Percentiles rank a stretch among this genome's conserved stretches.
These are phyloP conservation scores for Phragmites australis DNA, from an alignment of 176 grass and related monocot genomes.

Conservation along the genomic window DNA sequence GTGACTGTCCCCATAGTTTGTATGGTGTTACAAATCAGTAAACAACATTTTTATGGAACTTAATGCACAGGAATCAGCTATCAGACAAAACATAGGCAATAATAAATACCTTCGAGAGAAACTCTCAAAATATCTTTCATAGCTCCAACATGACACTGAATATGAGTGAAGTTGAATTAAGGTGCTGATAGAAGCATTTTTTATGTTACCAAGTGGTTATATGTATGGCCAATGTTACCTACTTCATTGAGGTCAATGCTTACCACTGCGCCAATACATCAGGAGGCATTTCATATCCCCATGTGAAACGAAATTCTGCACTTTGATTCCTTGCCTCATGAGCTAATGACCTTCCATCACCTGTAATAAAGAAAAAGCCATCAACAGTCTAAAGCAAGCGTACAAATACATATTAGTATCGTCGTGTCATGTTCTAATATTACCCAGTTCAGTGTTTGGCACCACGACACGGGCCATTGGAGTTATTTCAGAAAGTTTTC, in stretches of 20 bases:
- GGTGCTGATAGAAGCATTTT: not conserved
- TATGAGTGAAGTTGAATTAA: not conserved
- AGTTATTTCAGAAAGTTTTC: not conserved
- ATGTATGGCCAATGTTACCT: not conserved
- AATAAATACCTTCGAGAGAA: not conserved
- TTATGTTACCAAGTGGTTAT: not conserved
- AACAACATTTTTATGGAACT: not conserved
- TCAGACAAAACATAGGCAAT: not conserved
- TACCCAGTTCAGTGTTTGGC: not conserved
- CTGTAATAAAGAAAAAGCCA: conserved; percentile 30
- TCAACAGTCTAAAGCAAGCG: not conserved
- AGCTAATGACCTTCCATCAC: conserved; percentile 58
- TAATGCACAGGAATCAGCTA: not conserved
- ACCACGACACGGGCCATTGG: not conserved
- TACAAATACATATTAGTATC: not conserved
- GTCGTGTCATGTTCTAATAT: not conserved
- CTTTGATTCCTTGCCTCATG: conserved; percentile 57
- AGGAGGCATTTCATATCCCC: conserved; percentile 81
- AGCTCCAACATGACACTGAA: not conserved
- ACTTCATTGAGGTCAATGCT: conserved; percentile 17
- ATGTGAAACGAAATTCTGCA: conserved; percentile 54
- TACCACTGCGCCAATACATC: conserved; percentile 66
- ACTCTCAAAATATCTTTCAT: not conserved
- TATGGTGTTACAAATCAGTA: not conserved
- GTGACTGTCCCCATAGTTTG: not conserved